Percentiles rank a stretch among this genome's conserved stretches.
Conservation (phyloP, 352 stramenopile species). For the Globisporangium acanthophoron region DNA sequence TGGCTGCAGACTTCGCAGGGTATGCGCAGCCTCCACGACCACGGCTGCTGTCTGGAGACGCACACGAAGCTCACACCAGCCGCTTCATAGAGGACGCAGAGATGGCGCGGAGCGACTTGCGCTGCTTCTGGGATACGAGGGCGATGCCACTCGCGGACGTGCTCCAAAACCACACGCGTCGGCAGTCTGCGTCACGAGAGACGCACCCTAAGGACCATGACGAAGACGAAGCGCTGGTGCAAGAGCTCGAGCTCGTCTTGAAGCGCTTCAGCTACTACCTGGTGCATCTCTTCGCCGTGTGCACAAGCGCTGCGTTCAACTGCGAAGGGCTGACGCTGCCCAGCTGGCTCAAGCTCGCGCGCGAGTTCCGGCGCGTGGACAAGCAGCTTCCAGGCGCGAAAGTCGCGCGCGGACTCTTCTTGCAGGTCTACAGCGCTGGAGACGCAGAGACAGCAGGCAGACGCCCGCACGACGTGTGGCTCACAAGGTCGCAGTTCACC, state of each 20-base stretch:
- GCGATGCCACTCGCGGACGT: not conserved
- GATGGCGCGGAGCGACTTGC: not conserved
- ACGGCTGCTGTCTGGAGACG: not conserved
- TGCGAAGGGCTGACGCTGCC: slow-evolving; percentile 9
- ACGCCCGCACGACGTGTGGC: slow-evolving; percentile 3
- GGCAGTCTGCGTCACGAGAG: not conserved
- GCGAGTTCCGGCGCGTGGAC: slow-evolving; percentile 26
- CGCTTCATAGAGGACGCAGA: not conserved
- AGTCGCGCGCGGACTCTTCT: slow-evolving; percentile 4
- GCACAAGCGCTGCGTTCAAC: slow-evolving; percentile 25
- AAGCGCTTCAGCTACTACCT: slow-evolving; percentile 34
- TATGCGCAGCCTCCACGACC: not conserved
- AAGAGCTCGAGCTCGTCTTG: slow-evolving; percentile 33
- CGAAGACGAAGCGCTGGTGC: not conserved
- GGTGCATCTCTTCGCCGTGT: slow-evolving; percentile 37
- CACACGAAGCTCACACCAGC: not conserved
- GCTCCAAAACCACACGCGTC: not conserved
- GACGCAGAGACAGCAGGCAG: not conserved
- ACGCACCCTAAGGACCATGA: not conserved
- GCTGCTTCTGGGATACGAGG: slow-evolving; percentile 8
- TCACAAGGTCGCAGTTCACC: slow-evolving; percentile 12
- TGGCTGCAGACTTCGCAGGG: slow-evolving; percentile 1
- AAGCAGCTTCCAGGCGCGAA: slow-evolving; percentile 15
- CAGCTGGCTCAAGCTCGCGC: slow-evolving; percentile 29
- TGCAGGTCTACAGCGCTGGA: not conserved